Percentiles rank a stretch among this genome's conserved stretches.
Conservation (phyloP, 1,284 basidiomycete genomes). For the Limonomyces culmigenus region DNA sequence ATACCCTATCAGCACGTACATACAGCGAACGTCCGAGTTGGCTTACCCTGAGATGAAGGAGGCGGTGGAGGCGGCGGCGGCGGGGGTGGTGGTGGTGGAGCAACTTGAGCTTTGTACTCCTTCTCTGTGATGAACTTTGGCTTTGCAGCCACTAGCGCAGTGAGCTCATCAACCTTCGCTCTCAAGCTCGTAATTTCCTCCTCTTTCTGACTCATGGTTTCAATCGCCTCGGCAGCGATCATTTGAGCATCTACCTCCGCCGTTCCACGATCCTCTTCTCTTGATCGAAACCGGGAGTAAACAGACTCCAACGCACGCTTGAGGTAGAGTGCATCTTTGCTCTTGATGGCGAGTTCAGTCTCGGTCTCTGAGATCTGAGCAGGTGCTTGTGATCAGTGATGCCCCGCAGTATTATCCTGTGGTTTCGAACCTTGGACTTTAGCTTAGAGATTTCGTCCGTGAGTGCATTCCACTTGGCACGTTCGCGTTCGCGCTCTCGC, state of each 20-base stretch:
- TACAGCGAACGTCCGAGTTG: conserved; percentile 7
- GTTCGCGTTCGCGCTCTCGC: conserved; percentile 60
- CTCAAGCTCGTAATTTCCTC: conserved; percentile 40
- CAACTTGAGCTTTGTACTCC: conserved; percentile 50
- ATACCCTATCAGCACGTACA: too few relatives aligned
- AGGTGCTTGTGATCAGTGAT: conserved; percentile 1
- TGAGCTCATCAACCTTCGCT: conserved; percentile 34
- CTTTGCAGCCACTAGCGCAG: conserved; percentile 29
- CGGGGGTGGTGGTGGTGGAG: conserved; percentile 41
- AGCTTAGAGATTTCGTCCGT: conserved; percentile 64
- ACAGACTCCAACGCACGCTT: conserved; percentile 77
- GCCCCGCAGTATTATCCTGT: neutral
- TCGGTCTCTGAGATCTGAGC: conserved; percentile 34
- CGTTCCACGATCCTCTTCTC: conserved; percentile 25
- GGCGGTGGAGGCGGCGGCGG: conserved; percentile 8
- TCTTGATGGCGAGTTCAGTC: conserved; percentile 28
- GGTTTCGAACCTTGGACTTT: conserved; percentile 38
- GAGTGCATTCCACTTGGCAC: conserved; percentile 55
- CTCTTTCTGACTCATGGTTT: conserved; percentile 56
- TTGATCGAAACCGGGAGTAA: conserved; percentile 53
- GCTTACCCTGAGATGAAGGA: conserved; percentile 9
- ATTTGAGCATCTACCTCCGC: conserved; percentile 47
- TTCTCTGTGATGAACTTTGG: conserved; percentile 42
- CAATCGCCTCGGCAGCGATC: conserved; percentile 59
- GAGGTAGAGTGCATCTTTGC: conserved; percentile 62